These are phyloP conservation scores for Dendrobium officinale DNA, from an alignment of 106 monocot species.

Conservation along the genomic window DNA sequence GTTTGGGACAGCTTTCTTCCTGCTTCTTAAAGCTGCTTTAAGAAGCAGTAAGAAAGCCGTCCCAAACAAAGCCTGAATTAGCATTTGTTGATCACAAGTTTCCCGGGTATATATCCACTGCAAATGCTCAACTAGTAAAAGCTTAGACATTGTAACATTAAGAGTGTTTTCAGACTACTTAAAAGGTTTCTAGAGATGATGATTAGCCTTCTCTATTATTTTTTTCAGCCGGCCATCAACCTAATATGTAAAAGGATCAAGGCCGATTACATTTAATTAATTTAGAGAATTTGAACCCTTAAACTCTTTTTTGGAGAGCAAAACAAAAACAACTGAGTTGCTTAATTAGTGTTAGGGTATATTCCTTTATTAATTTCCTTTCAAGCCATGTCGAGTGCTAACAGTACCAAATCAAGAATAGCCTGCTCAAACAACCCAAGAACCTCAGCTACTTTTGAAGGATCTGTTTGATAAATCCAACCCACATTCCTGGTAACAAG, in stretches of 20 bases:
- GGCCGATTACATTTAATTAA: neutral
- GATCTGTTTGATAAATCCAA: no score
- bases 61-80: neutral
- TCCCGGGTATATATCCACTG: neutral
- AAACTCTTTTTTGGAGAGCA: neutral
- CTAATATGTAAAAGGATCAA: neutral
- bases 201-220: neutral
- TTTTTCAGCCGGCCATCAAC: neutral
- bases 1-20: no score
- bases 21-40: no score
- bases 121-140: neutral
- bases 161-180: neutral
- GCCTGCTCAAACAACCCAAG: no score
- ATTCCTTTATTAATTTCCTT: no score
- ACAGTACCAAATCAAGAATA: no score
- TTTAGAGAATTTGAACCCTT: neutral
- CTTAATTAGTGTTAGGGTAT: no score
- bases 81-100: neutral
- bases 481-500: no score
- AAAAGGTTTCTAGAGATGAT: neutral
- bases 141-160: neutral
- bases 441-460: no score
- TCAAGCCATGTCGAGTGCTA: no score
- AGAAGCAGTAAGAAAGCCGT: no score
- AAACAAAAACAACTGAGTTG: neutral